Evolutionary conservation across 2,329 filamentous ascomycete genomes (phyloP).

Genomic region (Trichoderma asperellum): DNA sequence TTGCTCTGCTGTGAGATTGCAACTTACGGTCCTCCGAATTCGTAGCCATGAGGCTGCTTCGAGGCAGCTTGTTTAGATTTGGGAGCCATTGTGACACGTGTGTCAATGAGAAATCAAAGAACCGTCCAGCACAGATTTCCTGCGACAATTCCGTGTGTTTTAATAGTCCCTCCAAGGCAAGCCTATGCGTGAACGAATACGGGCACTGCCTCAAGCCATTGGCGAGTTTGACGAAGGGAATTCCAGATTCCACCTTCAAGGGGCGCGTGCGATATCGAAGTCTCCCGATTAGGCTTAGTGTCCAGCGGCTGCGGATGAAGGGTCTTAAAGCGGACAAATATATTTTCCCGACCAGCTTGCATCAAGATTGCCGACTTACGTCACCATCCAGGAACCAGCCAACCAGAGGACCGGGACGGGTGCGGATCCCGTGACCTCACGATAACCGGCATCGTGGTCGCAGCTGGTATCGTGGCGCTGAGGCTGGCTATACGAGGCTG

Average conservation of each 20-base stretch:
- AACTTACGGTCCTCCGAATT: constrained; percentile 57
- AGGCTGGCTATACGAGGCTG: constrained; percentile 26
- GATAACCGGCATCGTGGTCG: constrained; percentile 7
- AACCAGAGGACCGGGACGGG: background rate
- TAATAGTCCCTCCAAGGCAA: background rate
- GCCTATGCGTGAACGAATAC: constrained; percentile 1
- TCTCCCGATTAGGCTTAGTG: constrained; percentile 14
- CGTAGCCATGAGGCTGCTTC: constrained; percentile 48
- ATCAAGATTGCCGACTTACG: constrained; percentile 1
- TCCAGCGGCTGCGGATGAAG: background rate
- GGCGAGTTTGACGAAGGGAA: constrained; percentile 16
- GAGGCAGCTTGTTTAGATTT: constrained; percentile 37
- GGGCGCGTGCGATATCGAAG: constrained; percentile 1
- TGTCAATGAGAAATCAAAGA: background rate
- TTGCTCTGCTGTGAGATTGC: background rate
- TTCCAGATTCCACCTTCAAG: background rate
- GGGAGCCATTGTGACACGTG: constrained; percentile 38
- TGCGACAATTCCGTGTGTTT: background rate
- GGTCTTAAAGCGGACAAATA: constrained; percentile 26
- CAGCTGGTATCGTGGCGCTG: constrained; percentile 13
- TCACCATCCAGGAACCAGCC: constrained; percentile 28
- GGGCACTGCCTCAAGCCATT: constrained; percentile 28
- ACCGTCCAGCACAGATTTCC: background rate
- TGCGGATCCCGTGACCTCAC: constrained; percentile 24
- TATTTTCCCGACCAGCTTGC: constrained; percentile 25